A percentile compares a stretch with the other conserved stretches of the same genome.
Evolutionary conservation across 164 flowering plant species (phyloP).

Genomic region (Nelumbo lutea): DNA sequence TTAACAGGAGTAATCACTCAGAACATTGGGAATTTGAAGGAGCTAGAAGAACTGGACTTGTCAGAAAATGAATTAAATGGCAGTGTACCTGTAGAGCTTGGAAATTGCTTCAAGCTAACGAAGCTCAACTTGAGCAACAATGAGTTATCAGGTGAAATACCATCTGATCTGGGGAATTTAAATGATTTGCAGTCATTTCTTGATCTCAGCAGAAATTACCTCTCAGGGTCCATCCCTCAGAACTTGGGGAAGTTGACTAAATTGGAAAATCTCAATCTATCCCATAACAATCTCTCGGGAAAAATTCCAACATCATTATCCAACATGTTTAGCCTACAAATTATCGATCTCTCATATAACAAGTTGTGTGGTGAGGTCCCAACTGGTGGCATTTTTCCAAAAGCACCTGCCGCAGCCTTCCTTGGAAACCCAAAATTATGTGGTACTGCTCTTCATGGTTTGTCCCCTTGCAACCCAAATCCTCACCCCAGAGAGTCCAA

Average conservation of each 20-base stretch:
- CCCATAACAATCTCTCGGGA: constrained; percentile 50
- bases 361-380: constrained; percentile 44
- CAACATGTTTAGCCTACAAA: constrained; percentile 22
- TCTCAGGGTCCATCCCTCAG: constrained; percentile 46
- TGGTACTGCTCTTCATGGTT: constrained; percentile 30
- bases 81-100: constrained; percentile 25
- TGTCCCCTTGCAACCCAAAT: constrained; percentile 21
- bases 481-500: constrained; percentile 3
- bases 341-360: constrained; percentile 49
- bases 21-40: constrained; percentile 17
- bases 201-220: constrained; percentile 52
- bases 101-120: constrained; percentile 14
- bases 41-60: constrained; percentile 26
- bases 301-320: constrained; percentile 32
- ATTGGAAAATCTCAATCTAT: constrained; percentile 41
- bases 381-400: constrained; percentile 9
- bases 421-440: constrained; percentile 32
- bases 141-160: constrained; percentile 38
- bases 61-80: constrained; percentile 27
- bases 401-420: constrained; percentile 6
- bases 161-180: constrained; percentile 40
- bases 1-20: constrained; percentile 9
- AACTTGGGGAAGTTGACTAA: constrained; percentile 26
- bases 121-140: constrained; percentile 43
- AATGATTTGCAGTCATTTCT: constrained; percentile 25